These are phyloP conservation scores for Saccharomyces paradoxus DNA, from an alignment of 805 yeast species.

Conservation along the genomic window DNA sequence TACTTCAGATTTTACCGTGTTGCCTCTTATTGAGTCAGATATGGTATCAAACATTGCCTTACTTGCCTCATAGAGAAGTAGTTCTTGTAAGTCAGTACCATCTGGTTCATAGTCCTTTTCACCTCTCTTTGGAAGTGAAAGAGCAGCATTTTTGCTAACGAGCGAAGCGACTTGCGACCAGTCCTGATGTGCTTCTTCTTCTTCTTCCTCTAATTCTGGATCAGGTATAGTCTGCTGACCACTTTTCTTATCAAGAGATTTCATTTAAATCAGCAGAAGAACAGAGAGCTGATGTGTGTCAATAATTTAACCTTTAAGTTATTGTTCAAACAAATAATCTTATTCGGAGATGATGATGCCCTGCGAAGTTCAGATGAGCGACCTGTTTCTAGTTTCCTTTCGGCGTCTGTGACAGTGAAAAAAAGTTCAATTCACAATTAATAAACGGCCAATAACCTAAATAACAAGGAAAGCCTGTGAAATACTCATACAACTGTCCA, in stretches of 20 bases:
- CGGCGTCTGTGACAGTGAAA: background rate
- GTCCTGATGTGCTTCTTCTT: slow-evolving; percentile 44
- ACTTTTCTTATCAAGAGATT: background rate
- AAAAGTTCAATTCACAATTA: background rate
- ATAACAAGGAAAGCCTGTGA: too few relatives aligned
- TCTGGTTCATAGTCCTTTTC: slow-evolving; percentile 84
- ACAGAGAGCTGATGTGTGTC: background rate
- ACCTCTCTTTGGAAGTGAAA: slow-evolving; percentile 58
- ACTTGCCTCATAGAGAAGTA: slow-evolving; percentile 44
- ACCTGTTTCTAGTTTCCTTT: background rate
- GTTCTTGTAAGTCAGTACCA: slow-evolving; percentile 49
- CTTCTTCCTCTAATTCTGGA: slow-evolving; percentile 20
- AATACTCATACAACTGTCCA: too few relatives aligned
- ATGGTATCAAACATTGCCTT: slow-evolving; percentile 69
- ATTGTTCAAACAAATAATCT: background rate
- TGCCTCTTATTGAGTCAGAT: slow-evolving; percentile 38
- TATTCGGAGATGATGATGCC: background rate
- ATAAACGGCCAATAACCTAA: background rate
- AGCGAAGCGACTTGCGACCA: slow-evolving; percentile 39
- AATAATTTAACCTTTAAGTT: background rate
- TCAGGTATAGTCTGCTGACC: background rate
- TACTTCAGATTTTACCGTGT: slow-evolving; percentile 40
- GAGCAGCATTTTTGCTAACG: slow-evolving; percentile 13
- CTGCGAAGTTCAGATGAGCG: background rate
- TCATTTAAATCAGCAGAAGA: background rate